Conservation (phyloP, 441 rosid genomes). For the Adansonia madagascariensis region DNA sequence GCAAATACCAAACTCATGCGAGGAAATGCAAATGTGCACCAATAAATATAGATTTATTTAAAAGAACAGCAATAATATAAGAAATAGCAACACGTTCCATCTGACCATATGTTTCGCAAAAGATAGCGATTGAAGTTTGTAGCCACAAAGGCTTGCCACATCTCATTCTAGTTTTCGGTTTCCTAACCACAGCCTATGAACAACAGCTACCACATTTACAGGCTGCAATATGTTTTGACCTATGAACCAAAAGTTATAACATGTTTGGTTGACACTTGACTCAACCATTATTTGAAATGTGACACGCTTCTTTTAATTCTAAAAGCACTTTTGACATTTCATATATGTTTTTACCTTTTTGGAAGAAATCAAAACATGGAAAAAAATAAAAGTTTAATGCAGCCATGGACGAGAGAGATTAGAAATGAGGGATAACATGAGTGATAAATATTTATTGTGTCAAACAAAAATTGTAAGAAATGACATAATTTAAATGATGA, state of each 20-base stretch:
- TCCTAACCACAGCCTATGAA: background rate
- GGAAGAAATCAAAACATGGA: background rate
- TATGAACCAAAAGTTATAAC: background rate
- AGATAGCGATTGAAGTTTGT: background rate
- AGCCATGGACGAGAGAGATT: background rate
- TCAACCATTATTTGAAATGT: too few relatives aligned
- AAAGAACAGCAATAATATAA: background rate
- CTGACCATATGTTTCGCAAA: background rate
- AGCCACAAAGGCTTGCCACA: background rate
- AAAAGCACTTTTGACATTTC: constrained; percentile 1
- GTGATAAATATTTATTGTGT: background rate
- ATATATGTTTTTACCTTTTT: background rate
- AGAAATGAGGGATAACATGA: background rate
- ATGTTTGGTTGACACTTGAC: too few relatives aligned
- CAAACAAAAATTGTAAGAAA: background rate
- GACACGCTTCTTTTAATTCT: too few relatives aligned
- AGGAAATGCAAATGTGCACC: background rate
- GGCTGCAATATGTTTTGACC: background rate
- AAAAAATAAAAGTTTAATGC: background rate
- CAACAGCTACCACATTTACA: background rate
- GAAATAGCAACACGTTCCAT: background rate
- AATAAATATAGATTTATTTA: background rate
- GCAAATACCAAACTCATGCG: background rate
- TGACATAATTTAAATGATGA: background rate
- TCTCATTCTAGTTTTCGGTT: background rate